phyloP scores from a whole-genome alignment of 1,284 basidiomycete species.

The Cyathus olla region DNA sequence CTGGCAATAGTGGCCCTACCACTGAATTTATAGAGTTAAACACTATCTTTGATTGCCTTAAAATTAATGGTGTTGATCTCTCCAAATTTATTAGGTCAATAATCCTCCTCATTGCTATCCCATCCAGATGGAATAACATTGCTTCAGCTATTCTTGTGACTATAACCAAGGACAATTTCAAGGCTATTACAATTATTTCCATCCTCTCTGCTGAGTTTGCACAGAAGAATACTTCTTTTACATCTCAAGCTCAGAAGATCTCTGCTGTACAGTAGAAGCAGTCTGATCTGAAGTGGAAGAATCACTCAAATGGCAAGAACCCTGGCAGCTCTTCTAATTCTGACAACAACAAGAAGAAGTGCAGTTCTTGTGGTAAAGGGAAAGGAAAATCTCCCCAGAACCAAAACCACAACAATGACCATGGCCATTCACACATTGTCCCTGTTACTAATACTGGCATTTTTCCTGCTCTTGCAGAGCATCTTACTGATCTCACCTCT shows the following conservation, averaged over 20 bases:
- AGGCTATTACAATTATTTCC: neutral
- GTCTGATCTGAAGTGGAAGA: conserved; percentile 3
- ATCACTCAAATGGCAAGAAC: neutral
- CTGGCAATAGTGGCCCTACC: neutral
- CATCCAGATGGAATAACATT: conserved; percentile 1
- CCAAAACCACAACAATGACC: neutral
- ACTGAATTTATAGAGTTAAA: neutral
- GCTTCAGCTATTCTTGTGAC: neutral
- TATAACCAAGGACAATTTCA: no score
- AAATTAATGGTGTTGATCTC: neutral
- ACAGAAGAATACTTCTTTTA: no score
- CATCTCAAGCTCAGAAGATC: conserved; percentile 1
- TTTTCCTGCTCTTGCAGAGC: neutral
- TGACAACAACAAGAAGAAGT: conserved; percentile 4
- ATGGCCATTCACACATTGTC: neutral
- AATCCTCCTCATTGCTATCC: conserved; percentile 2
- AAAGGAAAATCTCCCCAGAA: neutral
- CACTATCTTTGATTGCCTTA: neutral
- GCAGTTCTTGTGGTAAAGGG: conserved; percentile 3
- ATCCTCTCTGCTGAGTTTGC: neutral
- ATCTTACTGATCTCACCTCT: neutral
- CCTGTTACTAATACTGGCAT: neutral
- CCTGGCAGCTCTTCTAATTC: neutral
- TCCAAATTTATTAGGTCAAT: neutral
- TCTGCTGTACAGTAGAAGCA: conserved; percentile 3